Evolutionary conservation across 108 stramenopile species (phyloP).

Genomic region (Skeletonema grethae): DNA sequence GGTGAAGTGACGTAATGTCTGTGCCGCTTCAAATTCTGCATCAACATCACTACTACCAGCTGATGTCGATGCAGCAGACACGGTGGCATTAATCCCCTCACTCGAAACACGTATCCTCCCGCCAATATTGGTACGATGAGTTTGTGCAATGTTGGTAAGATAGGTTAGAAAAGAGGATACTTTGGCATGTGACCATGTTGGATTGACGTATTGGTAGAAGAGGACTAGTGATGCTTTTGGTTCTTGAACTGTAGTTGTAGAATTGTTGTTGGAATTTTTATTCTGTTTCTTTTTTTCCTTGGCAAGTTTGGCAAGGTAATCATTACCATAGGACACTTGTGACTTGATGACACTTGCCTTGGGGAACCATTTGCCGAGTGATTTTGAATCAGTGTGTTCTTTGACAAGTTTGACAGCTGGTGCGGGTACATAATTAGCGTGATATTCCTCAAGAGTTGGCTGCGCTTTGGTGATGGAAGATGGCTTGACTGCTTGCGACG

Average conservation of each 20-base stretch:
- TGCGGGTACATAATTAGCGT: slow-evolving; percentile 13
- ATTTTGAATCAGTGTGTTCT: slow-evolving; percentile 16
- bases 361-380: slow-evolving; percentile 87
- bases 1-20: slow-evolving; percentile 67
- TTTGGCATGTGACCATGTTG: slow-evolving; percentile 55
- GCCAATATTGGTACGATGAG: slow-evolving; percentile 59
- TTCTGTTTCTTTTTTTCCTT: slow-evolving; percentile 14
- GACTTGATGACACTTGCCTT: slow-evolving; percentile 76
- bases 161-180: slow-evolving; percentile 61
- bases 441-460: slow-evolving; percentile 29
- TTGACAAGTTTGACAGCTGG: slow-evolving; percentile 14
- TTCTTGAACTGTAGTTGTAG: slow-evolving; percentile 12
- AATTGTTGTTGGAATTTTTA: not conserved
- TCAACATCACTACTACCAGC: slow-evolving; percentile 24
- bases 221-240: slow-evolving; percentile 68
- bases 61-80: slow-evolving; percentile 49
- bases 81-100: slow-evolving; percentile 84
- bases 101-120: slow-evolving; percentile 80
- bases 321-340: slow-evolving; percentile 60
- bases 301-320: slow-evolving; percentile 29
- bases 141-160: slow-evolving; percentile 52
- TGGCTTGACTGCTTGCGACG: not conserved
- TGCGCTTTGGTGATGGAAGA: not conserved
- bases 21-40: slow-evolving; percentile 43
- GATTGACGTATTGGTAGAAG: slow-evolving; percentile 82